Base-by-base conservation (phyloP, 345 rosid genomes). In the Euphorbia peplus region DNA sequence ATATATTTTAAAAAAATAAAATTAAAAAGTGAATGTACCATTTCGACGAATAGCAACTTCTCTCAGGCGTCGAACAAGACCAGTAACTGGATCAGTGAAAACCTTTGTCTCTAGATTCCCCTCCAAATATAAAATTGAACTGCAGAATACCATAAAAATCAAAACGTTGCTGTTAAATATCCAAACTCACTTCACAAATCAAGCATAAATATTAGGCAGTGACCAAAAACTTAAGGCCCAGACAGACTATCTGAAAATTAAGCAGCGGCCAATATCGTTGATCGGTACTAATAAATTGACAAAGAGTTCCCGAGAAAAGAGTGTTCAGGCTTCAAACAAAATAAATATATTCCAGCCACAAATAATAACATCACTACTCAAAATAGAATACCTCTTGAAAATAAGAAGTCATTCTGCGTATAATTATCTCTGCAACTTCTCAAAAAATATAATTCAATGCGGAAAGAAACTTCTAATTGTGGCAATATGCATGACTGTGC, bases 51-150 rank as follows among this genome's bases (percentile, higher is more conserved):
- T 69, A 4, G 96, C 89, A 46, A 95, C 56, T 78, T 95, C 98
- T 79, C 99, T 81, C 64, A 88, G 50, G 5, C 90, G 93, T 30
- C 92, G 90, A 60, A 87, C 88, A 59, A 88, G 70, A 73, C 96
- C 96, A 69, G 89, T 83, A 29, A 86, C 60, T 2, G 92, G 95
- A 83, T 95, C 93, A 41, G 76, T 69, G 74, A 90, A 91, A 56
- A 91, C 70, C 75, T 90, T 90, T 4, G 89, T 85, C 96, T 91
- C 98, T 50, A 95, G 78, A 80, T 87, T 88, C 35, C 98, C 99
- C 81, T 95, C 99, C 80, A 90, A 42, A 74, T 91, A 95, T 14
- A 95, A 18, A 72, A 70, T 78, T 4, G 85, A 70, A 15, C 95
- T 95, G 51, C 74, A 80, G 28, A 65, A 70, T 3, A 51, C 37